Evolutionary conservation across 2,329 filamentous ascomycete species (phyloP).

Genomic region (Talaromyces amestolkiae): DNA sequence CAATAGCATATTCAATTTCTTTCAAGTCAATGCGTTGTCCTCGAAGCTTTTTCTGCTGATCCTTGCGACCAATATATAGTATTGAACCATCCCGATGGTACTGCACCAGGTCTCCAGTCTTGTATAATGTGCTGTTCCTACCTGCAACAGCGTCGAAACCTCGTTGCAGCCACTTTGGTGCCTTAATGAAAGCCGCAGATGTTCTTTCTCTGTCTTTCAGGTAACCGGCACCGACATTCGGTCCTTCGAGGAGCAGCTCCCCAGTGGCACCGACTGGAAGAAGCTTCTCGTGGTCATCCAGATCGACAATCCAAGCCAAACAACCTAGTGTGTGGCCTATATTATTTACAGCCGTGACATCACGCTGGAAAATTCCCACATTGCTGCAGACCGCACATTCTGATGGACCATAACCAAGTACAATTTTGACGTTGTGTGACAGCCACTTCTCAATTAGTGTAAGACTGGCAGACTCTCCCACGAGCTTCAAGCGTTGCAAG

Average conservation of each 20-base stretch:
- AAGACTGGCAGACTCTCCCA: conserved; percentile 21
- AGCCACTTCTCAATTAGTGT: background rate
- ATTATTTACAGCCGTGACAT: background rate
- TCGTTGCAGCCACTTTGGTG: background rate
- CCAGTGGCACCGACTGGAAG: conserved; percentile 47
- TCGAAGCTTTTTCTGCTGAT: conserved; percentile 41
- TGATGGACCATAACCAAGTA: conserved; percentile 4
- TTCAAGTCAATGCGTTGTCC: conserved; percentile 44
- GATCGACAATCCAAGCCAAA: conserved; percentile 42
- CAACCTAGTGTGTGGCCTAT: conserved; percentile 16
- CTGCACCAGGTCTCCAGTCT: conserved; percentile 31
- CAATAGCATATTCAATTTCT: conserved; percentile 39
- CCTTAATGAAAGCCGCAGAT: conserved; percentile 25
- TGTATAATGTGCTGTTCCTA: conserved; percentile 39
- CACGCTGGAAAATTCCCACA: background rate
- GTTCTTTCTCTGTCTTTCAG: conserved; percentile 28
- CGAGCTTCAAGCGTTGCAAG: conserved; percentile 13
- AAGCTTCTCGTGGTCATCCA: conserved; percentile 36
- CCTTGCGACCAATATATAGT: conserved; percentile 33
- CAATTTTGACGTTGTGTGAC: background rate
- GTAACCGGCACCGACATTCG: conserved; percentile 30
- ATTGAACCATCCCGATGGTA: conserved; percentile 39
- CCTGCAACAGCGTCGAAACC: conserved; percentile 25
- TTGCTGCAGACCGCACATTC: background rate
- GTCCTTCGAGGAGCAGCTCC: conserved; percentile 49